phyloP scores from a whole-genome alignment of 495 filamentous ascomycete genomes.

The Venustampulla echinocandica region DNA sequence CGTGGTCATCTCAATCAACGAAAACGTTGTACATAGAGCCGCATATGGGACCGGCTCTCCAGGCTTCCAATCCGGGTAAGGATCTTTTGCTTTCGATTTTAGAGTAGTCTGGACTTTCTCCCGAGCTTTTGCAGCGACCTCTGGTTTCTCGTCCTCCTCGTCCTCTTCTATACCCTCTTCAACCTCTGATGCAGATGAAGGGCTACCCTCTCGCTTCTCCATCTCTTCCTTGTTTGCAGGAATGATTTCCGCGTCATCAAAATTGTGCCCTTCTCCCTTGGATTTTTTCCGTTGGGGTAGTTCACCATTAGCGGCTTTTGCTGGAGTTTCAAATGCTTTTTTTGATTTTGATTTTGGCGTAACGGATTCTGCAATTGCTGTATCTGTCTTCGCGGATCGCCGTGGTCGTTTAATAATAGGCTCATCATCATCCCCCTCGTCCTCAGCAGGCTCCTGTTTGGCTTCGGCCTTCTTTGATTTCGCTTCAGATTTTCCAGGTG shows the following conservation, averaged over 20 bases:
- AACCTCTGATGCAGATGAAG: slow-evolving; percentile 33
- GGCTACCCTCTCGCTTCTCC: slow-evolving; percentile 32
- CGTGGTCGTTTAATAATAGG: slow-evolving; percentile 45
- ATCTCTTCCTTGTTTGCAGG: not conserved
- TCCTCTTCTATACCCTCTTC: slow-evolving; percentile 29
- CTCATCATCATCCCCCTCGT: slow-evolving; percentile 37
- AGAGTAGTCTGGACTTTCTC: slow-evolving; percentile 78
- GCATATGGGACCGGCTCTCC: slow-evolving; percentile 90
- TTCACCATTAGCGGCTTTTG: not conserved
- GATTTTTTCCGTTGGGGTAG: slow-evolving; percentile 17
- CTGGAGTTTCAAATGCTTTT: slow-evolving; percentile 1
- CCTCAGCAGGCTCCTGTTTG: slow-evolving; percentile 18
- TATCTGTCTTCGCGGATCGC: slow-evolving; percentile 10
- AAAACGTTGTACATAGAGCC: slow-evolving; percentile 89
- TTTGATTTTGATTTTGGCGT: slow-evolving; percentile 17
- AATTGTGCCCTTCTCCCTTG: slow-evolving; percentile 34
- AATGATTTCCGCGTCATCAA: too few species aligned
- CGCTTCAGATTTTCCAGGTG: slow-evolving; percentile 16
- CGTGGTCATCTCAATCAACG: slow-evolving; percentile 83
- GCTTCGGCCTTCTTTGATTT: slow-evolving; percentile 23
- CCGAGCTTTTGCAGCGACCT: slow-evolving; percentile 64
- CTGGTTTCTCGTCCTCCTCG: slow-evolving; percentile 69
- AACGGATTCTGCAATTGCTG: slow-evolving; percentile 24
- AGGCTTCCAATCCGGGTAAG: slow-evolving; percentile 88
- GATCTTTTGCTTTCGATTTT: slow-evolving; percentile 55